A percentile compares a stretch with the other conserved stretches of the same genome.
phyloP scores from a whole-genome alignment of 2,329 filamentous ascomycete genomes.

The Colletotrichum camelliae region DNA sequence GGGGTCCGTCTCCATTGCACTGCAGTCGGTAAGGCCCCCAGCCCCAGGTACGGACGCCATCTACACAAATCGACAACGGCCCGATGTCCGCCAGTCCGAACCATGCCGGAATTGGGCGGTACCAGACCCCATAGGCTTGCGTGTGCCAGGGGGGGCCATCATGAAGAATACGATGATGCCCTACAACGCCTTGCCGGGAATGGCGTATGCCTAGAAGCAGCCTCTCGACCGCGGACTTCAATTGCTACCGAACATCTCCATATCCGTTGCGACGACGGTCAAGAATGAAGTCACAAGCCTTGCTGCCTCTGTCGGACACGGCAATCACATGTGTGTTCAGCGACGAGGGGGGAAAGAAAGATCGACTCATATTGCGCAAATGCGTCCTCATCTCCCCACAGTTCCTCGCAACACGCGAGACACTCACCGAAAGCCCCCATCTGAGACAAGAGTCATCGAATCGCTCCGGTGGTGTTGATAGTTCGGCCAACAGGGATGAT shows the following conservation, averaged over 20 bases:
- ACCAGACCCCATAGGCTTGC: background rate
- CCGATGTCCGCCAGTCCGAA: background rate
- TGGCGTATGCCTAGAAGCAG: background rate
- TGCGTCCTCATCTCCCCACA: background rate
- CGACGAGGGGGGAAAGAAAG: background rate
- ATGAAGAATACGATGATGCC: background rate
- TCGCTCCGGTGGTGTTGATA: background rate
- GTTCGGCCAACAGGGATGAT: background rate
- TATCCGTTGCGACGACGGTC: background rate
- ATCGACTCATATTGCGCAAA: conserved; percentile 1
- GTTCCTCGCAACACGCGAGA: background rate
- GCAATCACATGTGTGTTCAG: background rate
- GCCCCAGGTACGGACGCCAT: background rate
- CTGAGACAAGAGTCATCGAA: conserved; percentile 10
- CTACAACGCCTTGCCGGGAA: background rate
- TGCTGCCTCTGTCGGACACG: background rate
- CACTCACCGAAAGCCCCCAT: conserved; percentile 7
- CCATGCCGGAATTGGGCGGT: background rate
- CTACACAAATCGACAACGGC: background rate
- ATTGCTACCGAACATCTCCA: background rate
- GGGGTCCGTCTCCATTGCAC: background rate
- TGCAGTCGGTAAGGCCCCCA: background rate
- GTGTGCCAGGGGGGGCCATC: background rate
- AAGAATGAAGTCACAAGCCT: background rate
- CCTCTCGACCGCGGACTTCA: background rate